A percentile compares a stretch with the other conserved stretches of the same genome.
These are phyloP conservation scores for Rhizomucor pusillus DNA, from an alignment of 371 early-diverging fungal genomes.

Conservation along the genomic window DNA sequence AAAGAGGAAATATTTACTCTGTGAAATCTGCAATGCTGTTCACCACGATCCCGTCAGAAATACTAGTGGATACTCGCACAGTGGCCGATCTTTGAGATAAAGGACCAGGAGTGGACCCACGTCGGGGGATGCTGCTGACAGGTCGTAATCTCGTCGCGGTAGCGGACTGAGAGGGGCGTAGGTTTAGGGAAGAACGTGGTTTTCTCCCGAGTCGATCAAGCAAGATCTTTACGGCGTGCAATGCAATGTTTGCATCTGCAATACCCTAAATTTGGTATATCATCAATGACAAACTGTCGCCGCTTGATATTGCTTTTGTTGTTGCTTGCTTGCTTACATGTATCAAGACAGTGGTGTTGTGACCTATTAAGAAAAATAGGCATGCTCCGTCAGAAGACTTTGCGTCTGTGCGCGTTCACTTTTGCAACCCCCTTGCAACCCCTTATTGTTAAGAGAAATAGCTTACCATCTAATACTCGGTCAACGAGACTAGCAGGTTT, in stretches of 20 bases:
- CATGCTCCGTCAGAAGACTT: too few species aligned
- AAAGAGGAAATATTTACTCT: not conserved
- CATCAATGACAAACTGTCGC: too few species aligned
- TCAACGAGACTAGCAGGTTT: too few species aligned
- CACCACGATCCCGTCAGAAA: conserved; percentile 34
- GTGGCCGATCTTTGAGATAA: conserved; percentile 9
- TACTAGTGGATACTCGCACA: conserved; percentile 63
- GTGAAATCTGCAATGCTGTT: conserved; percentile 32
- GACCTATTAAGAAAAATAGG: conserved; percentile 4
- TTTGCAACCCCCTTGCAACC: too few species aligned
- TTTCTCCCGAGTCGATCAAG: conserved; percentile 62
- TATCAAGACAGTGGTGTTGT: conserved; percentile 8
- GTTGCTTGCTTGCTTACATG: conserved; percentile 8
- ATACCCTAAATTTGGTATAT: not conserved
- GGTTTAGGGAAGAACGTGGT: not conserved
- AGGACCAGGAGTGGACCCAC: conserved; percentile 8
- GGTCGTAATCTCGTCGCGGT: conserved; percentile 12
- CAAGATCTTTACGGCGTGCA: conserved; percentile 61
- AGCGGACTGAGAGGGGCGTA: conserved; percentile 2
- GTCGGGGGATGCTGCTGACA: conserved; percentile 17
- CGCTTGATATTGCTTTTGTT: too few species aligned
- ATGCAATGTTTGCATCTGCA: conserved; percentile 77
- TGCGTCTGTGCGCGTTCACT: too few species aligned
- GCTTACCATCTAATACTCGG: too few species aligned
- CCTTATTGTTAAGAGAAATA: too few species aligned